Conservation (phyloP, 306 rosid species). For the Prunus campanulata region DNA sequence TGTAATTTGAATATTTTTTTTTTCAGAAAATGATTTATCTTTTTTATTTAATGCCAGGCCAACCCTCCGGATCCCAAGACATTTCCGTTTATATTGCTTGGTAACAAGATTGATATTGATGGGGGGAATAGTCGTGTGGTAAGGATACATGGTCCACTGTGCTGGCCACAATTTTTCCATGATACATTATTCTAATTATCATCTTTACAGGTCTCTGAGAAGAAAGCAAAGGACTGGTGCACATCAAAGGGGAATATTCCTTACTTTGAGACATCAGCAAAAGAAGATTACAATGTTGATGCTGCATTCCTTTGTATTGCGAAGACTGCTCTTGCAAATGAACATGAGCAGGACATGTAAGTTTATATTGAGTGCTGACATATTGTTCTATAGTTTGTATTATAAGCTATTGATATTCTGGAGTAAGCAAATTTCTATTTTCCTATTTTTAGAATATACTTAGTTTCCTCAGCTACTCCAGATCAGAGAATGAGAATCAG, state of each 20-base stretch:
- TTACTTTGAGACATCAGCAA: slow-evolving; percentile 92
- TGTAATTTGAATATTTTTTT: background rate
- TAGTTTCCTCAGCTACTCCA: background rate
- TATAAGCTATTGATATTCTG: background rate
- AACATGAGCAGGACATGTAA: slow-evolving; percentile 84
- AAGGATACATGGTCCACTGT: slow-evolving; percentile 25
- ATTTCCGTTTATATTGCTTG: slow-evolving; percentile 85
- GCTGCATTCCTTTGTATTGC: slow-evolving; percentile 81
- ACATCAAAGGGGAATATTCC: slow-evolving; percentile 81
- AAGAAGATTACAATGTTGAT: slow-evolving; percentile 86
- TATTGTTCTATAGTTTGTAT: background rate
- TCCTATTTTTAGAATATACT: background rate
- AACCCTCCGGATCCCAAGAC: slow-evolving; percentile 67
- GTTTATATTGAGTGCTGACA: slow-evolving; percentile 23
- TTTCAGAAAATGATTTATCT: background rate
- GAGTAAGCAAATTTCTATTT: background rate
- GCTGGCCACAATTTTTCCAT: slow-evolving; percentile 4
- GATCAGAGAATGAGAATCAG: background rate
- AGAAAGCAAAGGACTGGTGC: slow-evolving; percentile 94
- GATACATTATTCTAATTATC: slow-evolving; percentile 28
- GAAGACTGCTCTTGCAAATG: slow-evolving; percentile 77
- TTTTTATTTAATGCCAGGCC: slow-evolving; percentile 40
- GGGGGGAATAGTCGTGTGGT: slow-evolving; percentile 98
- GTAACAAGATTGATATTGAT: slow-evolving; percentile 93
- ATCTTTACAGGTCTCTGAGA: slow-evolving; percentile 76